A percentile compares a stretch with the other conserved stretches of the same genome.
These are phyloP conservation scores for Codiaeum variegatum DNA, from an alignment of 441 rosid genomes.

Conservation along the genomic window DNA sequence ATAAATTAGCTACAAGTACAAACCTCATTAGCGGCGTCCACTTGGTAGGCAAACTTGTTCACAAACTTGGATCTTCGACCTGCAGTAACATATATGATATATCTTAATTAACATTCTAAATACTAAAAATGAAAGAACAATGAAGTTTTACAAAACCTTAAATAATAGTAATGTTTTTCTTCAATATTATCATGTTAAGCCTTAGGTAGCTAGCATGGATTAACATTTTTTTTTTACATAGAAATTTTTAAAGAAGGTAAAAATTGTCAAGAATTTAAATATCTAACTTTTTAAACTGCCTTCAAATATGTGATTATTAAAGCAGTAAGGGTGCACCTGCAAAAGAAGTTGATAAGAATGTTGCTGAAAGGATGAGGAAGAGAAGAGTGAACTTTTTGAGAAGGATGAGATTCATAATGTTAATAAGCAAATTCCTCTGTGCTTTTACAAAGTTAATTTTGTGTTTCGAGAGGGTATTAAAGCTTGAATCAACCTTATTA, in stretches of 20 bases:
- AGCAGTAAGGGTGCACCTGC: slow-evolving; percentile 42
- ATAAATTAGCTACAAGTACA: background rate
- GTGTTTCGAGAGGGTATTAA: slow-evolving; percentile 11
- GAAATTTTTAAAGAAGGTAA: no score
- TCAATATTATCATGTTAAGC: background rate
- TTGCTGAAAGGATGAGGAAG: slow-evolving; percentile 56
- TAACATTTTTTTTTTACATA: no score
- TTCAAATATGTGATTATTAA: no score
- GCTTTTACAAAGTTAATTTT: slow-evolving; percentile 1
- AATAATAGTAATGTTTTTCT: background rate
- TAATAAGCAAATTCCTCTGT: background rate
- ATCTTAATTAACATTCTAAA: no score
- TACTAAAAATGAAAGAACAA: background rate
- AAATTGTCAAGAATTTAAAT: no score
- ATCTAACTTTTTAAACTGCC: no score
- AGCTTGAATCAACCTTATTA: slow-evolving; percentile 11
- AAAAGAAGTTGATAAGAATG: slow-evolving; percentile 48
- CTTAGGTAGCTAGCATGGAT: background rate
- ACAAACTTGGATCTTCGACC: slow-evolving; percentile 42
- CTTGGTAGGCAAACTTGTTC: slow-evolving; percentile 27
- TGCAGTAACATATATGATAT: slow-evolving; percentile 21
- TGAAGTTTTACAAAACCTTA: background rate
- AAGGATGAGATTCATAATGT: slow-evolving; percentile 40
- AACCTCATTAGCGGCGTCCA: slow-evolving; percentile 36
- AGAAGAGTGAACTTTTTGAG: slow-evolving; percentile 51